Evolutionary conservation across 2,329 filamentous ascomycete species (phyloP).

Genomic region (Hymenoscyphus fraxineus): DNA sequence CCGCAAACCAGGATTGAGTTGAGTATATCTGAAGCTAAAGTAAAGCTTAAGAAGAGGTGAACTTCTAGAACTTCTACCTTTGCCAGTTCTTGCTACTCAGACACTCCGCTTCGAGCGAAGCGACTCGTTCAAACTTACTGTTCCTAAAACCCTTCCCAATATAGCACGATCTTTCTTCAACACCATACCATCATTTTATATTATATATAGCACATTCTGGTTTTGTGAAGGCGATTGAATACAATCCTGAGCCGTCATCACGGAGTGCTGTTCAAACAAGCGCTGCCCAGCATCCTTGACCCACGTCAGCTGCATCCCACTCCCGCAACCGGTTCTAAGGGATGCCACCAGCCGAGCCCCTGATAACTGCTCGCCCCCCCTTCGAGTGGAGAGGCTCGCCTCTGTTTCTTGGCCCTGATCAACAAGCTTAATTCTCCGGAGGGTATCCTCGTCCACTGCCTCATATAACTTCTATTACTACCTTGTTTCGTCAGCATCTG

Average conservation of each 20-base stretch:
- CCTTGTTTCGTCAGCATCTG: neutral
- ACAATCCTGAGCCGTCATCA: neutral
- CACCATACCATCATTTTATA: neutral
- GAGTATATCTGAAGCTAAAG: neutral
- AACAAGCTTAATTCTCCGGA: constrained; percentile 1
- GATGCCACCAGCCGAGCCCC: neutral
- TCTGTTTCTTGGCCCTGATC: constrained; percentile 2
- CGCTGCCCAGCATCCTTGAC: neutral
- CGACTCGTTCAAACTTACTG: no score
- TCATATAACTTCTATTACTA: neutral
- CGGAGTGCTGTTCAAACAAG: neutral
- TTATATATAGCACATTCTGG: neutral
- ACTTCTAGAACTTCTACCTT: neutral
- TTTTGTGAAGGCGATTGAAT: neutral
- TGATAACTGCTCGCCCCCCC: neutral
- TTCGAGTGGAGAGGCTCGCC: neutral
- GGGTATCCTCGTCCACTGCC: neutral
- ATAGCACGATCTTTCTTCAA: no score
- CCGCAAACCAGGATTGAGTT: neutral
- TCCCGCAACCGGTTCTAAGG: neutral
- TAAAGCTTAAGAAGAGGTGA: neutral
- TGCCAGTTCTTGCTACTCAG: neutral
- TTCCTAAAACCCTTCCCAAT: no score
- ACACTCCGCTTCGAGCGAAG: neutral
- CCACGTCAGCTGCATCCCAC: constrained; percentile 17